Percentiles rank a stretch among this genome's conserved stretches.
Evolutionary conservation across 2,329 filamentous ascomycete species (phyloP).

Genomic region (Colletotrichum sansevieriae): DNA sequence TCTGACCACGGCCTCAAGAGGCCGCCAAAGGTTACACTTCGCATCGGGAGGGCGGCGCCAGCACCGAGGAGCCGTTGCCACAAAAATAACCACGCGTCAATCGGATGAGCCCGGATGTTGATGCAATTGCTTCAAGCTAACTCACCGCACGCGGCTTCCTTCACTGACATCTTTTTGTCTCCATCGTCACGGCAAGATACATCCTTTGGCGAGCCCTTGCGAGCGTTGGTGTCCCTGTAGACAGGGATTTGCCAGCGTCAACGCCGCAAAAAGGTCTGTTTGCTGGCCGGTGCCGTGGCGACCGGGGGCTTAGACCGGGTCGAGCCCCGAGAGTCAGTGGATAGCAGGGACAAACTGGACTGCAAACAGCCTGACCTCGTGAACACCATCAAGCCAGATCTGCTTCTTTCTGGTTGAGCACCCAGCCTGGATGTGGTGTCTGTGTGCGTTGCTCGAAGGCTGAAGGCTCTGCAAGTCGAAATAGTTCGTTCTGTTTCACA

Average conservation of each 20-base stretch:
- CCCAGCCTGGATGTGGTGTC: slow-evolving; percentile 2
- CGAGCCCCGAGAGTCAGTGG: slow-evolving; percentile 19
- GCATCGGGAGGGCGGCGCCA: slow-evolving; percentile 7
- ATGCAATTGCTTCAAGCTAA: slow-evolving; percentile 1
- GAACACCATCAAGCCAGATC: slow-evolving; percentile 33
- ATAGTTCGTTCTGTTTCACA: background rate
- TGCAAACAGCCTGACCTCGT: slow-evolving; percentile 34
- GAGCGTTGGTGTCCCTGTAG: background rate
- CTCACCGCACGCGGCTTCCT: background rate
- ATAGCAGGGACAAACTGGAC: slow-evolving; percentile 27
- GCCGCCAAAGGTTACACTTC: slow-evolving; percentile 7
- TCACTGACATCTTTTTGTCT: background rate
- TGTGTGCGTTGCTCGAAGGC: slow-evolving; percentile 9
- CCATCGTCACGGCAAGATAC: background rate
- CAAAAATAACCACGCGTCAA: slow-evolving; percentile 4
- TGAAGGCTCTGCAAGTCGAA: slow-evolving; percentile 6
- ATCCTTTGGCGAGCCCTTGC: background rate
- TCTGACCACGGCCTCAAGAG: slow-evolving; percentile 6
- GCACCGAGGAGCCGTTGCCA: slow-evolving; percentile 15
- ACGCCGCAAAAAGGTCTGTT: slow-evolving; percentile 18
- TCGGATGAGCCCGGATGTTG: slow-evolving; percentile 18
- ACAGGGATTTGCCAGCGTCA: slow-evolving; percentile 26
- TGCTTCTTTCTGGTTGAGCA: slow-evolving; percentile 6
- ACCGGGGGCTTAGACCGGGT: slow-evolving; percentile 24
- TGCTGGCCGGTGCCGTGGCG: slow-evolving; percentile 29